These are phyloP conservation scores for Blastocystis sp. DNA, from an alignment of 352 stramenopile genomes.

Conservation along the genomic window DNA sequence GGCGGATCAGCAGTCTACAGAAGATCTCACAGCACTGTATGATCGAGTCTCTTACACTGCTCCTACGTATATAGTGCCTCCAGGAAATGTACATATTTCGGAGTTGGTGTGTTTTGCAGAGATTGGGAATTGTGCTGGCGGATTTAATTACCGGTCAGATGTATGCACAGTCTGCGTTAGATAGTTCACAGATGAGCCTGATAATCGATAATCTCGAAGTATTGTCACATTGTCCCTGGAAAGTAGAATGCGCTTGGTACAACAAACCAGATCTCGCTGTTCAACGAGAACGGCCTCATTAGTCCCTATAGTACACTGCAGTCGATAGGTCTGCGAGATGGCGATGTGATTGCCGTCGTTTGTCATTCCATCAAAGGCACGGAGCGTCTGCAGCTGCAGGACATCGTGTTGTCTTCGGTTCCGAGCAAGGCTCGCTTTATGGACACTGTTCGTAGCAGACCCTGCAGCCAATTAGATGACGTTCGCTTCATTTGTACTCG, in stretches of 20 bases:
- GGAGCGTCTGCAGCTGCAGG: not conserved
- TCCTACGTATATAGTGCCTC: not conserved
- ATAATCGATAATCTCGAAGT: conserved; percentile 38
- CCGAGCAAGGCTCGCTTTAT: not conserved
- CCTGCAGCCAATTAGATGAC: not conserved
- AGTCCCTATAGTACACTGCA: not conserved
- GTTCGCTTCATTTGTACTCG: not conserved
- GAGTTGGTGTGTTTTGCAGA: not conserved
- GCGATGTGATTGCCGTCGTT: not conserved
- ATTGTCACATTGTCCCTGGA: not conserved
- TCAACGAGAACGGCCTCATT: conserved; percentile 36
- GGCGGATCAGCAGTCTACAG: not conserved
- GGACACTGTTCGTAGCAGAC: not conserved
- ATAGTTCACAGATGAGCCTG: not conserved
- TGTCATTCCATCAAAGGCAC: not conserved
- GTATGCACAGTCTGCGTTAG: not conserved
- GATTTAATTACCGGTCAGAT: conserved; percentile 6
- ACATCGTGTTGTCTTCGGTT: not conserved
- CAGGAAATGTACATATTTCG: not conserved
- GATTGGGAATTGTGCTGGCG: not conserved
- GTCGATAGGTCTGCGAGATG: not conserved
- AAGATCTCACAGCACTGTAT: not conserved
- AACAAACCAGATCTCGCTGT: not conserved
- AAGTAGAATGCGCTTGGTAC: not conserved
- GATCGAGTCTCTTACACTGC: not conserved